phyloP scores from a whole-genome alignment of 495 filamentous ascomycete genomes.

The Tetracladium marchalianum region DNA sequence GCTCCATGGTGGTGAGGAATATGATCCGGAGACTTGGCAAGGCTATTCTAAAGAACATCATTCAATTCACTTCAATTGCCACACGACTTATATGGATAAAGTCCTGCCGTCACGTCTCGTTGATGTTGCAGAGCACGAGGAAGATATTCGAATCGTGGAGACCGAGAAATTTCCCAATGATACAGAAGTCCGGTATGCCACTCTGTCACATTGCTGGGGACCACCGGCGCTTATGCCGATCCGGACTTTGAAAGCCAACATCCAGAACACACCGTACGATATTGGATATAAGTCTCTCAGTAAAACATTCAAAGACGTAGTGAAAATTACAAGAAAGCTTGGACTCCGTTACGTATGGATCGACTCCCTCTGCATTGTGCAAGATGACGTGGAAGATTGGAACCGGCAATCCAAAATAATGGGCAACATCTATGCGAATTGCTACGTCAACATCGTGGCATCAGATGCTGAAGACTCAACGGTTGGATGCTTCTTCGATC shows the following conservation, averaged over 20 bases:
- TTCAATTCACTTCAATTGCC: too few relatives aligned
- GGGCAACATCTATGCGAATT: neutral
- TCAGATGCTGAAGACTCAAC: neutral
- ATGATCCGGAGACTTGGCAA: too few relatives aligned
- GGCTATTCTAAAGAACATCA: too few relatives aligned
- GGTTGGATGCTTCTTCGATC: conserved; percentile 1
- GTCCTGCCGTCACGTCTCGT: too few relatives aligned
- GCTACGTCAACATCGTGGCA: neutral
- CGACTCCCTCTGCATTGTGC: conserved; percentile 4
- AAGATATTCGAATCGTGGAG: too few relatives aligned
- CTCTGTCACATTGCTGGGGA: conserved; percentile 5
- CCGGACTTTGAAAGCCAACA: neutral
- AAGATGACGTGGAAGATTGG: conserved; percentile 3
- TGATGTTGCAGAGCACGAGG: too few relatives aligned
- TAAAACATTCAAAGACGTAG: conserved; percentile 1
- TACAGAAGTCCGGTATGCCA: neutral
- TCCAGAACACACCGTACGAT: neutral
- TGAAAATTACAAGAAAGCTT: neutral
- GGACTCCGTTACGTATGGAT: conserved; percentile 1
- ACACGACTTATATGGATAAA: too few relatives aligned
- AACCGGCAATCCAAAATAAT: neutral
- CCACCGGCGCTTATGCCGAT: neutral
- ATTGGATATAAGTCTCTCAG: neutral
- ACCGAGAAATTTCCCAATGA: too few relatives aligned
- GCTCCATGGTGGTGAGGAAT: too few relatives aligned